Evolutionary conservation across 371 early-diverging fungal genomes (phyloP).

Genomic region (Mortierella sp.): DNA sequence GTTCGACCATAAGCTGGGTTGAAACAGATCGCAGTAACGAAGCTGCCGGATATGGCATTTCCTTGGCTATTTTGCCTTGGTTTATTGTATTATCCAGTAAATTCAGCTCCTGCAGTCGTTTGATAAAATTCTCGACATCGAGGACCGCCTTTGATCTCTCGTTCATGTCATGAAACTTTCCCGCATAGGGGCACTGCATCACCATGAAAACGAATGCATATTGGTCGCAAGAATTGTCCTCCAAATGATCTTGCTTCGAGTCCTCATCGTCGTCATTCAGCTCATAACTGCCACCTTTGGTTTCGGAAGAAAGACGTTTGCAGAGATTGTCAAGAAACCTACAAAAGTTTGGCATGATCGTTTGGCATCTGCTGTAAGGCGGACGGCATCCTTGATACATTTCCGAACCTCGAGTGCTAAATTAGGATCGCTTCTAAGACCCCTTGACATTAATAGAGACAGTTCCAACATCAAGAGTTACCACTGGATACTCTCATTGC

Average conservation of each 20-base stretch:
- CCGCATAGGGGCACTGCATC: too few relatives aligned
- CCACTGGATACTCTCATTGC: too few relatives aligned
- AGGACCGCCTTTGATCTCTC: background rate
- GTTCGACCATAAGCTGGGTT: slow-evolving; percentile 11
- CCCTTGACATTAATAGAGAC: too few relatives aligned
- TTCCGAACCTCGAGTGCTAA: too few relatives aligned
- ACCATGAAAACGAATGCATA: too few relatives aligned
- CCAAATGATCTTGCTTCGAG: background rate
- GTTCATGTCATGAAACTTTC: too few relatives aligned
- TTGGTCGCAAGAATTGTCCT: background rate
- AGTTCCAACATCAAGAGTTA: too few relatives aligned
- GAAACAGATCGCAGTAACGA: slow-evolving; percentile 1
- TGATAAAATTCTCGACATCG: background rate
- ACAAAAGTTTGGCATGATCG: too few relatives aligned
- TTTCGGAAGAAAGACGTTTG: background rate
- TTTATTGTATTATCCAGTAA: background rate
- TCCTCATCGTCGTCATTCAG: background rate
- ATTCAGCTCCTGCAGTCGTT: background rate
- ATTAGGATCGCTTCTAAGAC: too few relatives aligned
- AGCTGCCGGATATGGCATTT: background rate
- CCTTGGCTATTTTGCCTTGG: background rate
- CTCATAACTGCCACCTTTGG: background rate
- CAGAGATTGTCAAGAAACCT: too few relatives aligned
- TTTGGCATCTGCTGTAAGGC: background rate
- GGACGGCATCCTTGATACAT: too few relatives aligned